Conservation (phyloP, 208 protist species). For the Crithidia mellificae region DNA sequence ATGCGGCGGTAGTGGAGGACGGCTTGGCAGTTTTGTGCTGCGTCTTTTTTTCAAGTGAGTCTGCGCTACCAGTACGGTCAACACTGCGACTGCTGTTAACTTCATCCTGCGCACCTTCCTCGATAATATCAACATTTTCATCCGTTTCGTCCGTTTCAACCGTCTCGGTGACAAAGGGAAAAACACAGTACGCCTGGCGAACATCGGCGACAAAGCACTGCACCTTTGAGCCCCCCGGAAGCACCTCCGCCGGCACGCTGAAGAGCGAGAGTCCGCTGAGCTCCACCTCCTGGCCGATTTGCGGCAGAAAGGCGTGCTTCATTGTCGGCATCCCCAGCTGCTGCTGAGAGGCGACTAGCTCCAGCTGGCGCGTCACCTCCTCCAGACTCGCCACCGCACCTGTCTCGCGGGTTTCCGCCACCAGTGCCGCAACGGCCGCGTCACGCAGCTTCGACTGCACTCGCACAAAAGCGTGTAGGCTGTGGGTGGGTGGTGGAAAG, state of each 20-base stretch:
- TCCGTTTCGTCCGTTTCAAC: not conserved
- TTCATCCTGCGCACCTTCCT: not conserved
- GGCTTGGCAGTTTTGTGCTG: not conserved
- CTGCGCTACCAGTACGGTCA: not conserved
- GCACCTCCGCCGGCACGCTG: constrained; percentile 26
- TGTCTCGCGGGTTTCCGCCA: not conserved
- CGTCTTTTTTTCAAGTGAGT: not conserved
- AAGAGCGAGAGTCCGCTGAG: constrained; percentile 65
- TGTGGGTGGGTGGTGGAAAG: constrained; percentile 22
- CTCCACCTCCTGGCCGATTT: constrained; percentile 51
- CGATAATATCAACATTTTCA: not conserved
- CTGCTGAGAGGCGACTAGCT: constrained; percentile 37
- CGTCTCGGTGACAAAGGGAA: no score
- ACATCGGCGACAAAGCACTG: constrained; percentile 46
- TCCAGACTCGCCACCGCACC: not conserved
- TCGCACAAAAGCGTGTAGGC: constrained; percentile 41
- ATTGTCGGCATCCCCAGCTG: constrained; percentile 69
- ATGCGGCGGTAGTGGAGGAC: no score
- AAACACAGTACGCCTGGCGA: constrained; percentile 53
- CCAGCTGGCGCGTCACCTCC: constrained; percentile 2
- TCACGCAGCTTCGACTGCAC: constrained; percentile 28
- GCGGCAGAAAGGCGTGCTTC: constrained; percentile 49
- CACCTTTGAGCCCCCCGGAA: constrained; percentile 25
- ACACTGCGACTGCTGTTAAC: not conserved
- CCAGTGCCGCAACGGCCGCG: constrained; percentile 4